Evolutionary conservation across 2,329 filamentous ascomycete species (phyloP).

Genomic region (Aaosphaeria pasadenensis): DNA sequence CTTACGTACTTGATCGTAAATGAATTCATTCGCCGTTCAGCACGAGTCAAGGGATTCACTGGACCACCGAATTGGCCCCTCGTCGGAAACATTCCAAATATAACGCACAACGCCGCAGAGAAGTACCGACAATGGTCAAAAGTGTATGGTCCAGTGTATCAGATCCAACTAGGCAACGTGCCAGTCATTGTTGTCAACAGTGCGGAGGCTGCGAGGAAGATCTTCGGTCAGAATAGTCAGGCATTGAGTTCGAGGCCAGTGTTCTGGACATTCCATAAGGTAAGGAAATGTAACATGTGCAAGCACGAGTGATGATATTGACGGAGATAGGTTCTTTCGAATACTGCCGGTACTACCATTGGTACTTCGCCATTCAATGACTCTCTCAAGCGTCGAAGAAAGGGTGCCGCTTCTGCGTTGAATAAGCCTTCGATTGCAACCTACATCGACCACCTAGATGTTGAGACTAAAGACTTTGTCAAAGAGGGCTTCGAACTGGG

Average conservation of each 20-base stretch:
- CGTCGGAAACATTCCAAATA: constrained; percentile 43
- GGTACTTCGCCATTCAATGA: constrained; percentile 67
- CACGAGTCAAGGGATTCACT: constrained; percentile 36
- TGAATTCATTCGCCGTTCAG: constrained; percentile 33
- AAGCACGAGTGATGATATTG: constrained; percentile 2
- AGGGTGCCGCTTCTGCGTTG: constrained; percentile 63
- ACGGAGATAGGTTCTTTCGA: constrained; percentile 53
- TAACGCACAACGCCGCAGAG: constrained; percentile 42
- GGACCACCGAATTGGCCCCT: constrained; percentile 40
- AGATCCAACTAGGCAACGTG: constrained; percentile 46
- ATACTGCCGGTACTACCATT: constrained; percentile 65
- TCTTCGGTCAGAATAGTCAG: constrained; percentile 43
- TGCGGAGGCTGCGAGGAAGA: constrained; percentile 38
- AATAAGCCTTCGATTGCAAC: constrained; percentile 63
- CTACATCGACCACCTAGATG: constrained; percentile 60
- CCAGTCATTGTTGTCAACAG: constrained; percentile 45
- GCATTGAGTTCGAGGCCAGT: constrained; percentile 42
- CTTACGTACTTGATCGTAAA: constrained; percentile 35
- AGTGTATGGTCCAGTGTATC: constrained; percentile 42
- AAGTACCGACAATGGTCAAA: constrained; percentile 44
- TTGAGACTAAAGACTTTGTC: constrained; percentile 62
- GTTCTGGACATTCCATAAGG: constrained; percentile 47
- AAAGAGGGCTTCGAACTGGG: constrained; percentile 60
- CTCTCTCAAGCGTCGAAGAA: constrained; percentile 61
- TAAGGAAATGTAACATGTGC: constrained; percentile 6